A percentile compares a stretch with the other conserved stretches of the same genome.
Evolutionary conservation across 106 monocot species (phyloP).

Genomic region (Dendrobium chrysotoxum): DNA sequence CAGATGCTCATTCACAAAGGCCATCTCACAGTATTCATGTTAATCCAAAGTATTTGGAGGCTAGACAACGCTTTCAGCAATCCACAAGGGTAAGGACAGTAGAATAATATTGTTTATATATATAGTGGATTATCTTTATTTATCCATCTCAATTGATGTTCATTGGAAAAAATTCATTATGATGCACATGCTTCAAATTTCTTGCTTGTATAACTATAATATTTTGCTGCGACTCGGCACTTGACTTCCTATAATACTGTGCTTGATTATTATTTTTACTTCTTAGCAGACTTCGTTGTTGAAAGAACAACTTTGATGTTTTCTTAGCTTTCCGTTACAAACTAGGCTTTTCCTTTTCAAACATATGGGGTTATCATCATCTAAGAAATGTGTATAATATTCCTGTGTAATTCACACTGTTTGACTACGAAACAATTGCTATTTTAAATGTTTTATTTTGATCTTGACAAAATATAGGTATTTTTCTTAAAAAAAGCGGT

Average conservation of each 20-base stretch:
- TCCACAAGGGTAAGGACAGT: conserved; percentile 37
- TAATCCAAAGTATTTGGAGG: conserved; percentile 96
- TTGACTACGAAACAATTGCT: not conserved
- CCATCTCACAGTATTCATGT: conserved; percentile 88
- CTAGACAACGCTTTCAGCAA: conserved; percentile 73
- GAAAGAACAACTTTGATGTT: not conserved
- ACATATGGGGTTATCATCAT: not conserved
- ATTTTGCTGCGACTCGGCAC: not conserved
- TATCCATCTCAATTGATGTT: not conserved
- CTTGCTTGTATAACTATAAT: not conserved
- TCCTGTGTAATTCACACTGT: not conserved
- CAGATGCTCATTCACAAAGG: conserved; percentile 57
- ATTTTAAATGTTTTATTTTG: not conserved
- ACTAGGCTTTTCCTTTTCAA: not conserved
- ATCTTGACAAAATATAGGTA: not conserved
- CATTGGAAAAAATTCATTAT: not conserved
- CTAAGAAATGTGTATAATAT: not conserved
- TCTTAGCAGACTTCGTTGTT: not conserved
- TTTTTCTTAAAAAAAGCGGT: not conserved
- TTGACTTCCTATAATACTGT: not conserved
- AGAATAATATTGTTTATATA: not conserved
- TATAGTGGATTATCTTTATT: not conserved
- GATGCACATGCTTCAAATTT: conserved; percentile 1
- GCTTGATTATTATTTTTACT: not conserved
- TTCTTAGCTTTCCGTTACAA: not conserved